phyloP scores from a whole-genome alignment of 2,329 filamentous ascomycete genomes.

The Colletotrichum shisoi region DNA sequence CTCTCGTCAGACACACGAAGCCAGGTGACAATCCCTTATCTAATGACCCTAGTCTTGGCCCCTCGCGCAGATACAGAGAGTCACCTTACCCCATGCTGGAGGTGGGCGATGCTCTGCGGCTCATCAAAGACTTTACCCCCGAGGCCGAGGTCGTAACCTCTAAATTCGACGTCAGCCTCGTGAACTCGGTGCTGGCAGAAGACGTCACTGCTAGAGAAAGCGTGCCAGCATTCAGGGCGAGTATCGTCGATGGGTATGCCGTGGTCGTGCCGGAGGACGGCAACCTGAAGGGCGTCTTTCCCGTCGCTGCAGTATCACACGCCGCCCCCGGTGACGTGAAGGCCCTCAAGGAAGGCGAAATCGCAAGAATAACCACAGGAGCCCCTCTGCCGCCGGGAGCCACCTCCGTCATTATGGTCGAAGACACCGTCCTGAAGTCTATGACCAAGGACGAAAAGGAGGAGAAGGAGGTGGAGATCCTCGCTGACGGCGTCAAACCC shows the following conservation, averaged over 20 bases:
- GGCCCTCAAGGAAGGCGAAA: constrained; percentile 73
- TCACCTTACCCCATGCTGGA: constrained; percentile 93
- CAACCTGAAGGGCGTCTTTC: constrained; percentile 79
- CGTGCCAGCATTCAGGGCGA: constrained; percentile 92
- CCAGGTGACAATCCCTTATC: constrained; percentile 65
- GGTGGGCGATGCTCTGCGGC: constrained; percentile 78
- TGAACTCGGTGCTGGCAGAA: constrained; percentile 82
- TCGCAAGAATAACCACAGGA: constrained; percentile 92
- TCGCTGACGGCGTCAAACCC: constrained; percentile 75
- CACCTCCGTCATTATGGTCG: constrained; percentile 94
- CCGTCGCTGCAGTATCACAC: constrained; percentile 86
- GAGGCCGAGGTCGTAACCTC: constrained; percentile 62
- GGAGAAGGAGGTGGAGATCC: constrained; percentile 86
- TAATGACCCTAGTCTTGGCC: constrained; percentile 68
- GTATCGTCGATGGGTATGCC: constrained; percentile 96
- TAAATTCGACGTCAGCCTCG: constrained; percentile 70
- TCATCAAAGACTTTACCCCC: constrained; percentile 79
- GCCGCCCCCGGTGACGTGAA: constrained; percentile 75
- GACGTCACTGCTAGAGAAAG: constrained; percentile 81
- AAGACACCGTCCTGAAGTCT: constrained; percentile 82
- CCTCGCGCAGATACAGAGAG: constrained; percentile 76
- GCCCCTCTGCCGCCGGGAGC: constrained; percentile 88
- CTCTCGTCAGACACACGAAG: constrained; percentile 76
- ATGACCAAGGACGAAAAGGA: constrained; percentile 82
- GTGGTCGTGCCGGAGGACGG: constrained; percentile 71